Evolutionary conservation across 371 early-diverging fungal genomes (phyloP).

Genomic region (Syncephalastrum monosporum): DNA sequence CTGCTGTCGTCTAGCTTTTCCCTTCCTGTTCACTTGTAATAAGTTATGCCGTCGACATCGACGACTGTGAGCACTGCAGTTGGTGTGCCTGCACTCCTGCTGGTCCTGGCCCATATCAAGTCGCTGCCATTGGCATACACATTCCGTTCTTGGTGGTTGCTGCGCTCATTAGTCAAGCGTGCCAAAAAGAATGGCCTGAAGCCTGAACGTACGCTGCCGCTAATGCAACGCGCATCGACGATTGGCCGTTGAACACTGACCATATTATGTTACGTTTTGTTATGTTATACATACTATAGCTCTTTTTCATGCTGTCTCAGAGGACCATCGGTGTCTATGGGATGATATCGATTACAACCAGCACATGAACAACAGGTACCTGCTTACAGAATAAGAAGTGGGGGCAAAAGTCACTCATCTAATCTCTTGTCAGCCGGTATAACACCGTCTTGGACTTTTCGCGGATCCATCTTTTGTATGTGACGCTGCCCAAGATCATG

Average conservation of each 20-base stretch:
- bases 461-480: conserved; percentile 46
- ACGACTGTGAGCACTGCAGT: conserved; percentile 7
- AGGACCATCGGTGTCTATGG: conserved; percentile 34
- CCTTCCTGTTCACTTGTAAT: not conserved
- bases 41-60: conserved; percentile 8
- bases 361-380: conserved; percentile 48
- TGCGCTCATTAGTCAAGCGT: conserved; percentile 26
- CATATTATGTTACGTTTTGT: not conserved
- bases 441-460: conserved; percentile 59
- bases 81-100: conserved; percentile 15
- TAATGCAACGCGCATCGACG: no score
- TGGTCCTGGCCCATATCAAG: conserved; percentile 28
- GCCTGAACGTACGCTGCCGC: conserved; percentile 27
- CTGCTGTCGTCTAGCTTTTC: conserved; percentile 5
- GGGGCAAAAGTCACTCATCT: no score
- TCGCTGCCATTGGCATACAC: conserved; percentile 40
- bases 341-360: conserved; percentile 51
- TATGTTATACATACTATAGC: conserved; percentile 15
- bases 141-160: conserved; percentile 34
- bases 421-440: conserved; percentile 39
- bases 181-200: conserved; percentile 24
- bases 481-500: conserved; percentile 42
- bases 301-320: conserved; percentile 27
- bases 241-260: no score
- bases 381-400: not conserved